Evolutionary conservation across 225 moss, liverwort and hornwort species (phyloP).

Genomic region (Climacium dendroides): DNA sequence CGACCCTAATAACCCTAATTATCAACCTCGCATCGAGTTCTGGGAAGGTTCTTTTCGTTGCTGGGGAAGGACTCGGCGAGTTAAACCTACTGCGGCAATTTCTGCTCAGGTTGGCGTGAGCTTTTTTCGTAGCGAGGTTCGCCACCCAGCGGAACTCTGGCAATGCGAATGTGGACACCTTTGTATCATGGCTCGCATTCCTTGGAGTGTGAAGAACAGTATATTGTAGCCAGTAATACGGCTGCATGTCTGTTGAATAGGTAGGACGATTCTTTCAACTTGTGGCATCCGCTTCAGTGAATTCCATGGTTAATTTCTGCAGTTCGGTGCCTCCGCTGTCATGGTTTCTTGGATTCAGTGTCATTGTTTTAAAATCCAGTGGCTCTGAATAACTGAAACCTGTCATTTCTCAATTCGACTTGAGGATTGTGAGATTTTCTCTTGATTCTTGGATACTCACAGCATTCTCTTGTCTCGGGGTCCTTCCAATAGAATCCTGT

Average conservation of each 20-base stretch:
- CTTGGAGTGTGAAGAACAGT: conserved; percentile 1
- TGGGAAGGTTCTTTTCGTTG: neutral
- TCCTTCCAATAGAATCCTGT: neutral
- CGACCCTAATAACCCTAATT: neutral
- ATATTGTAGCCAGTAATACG: neutral
- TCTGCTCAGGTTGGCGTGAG: neutral
- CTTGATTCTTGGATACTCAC: neutral
- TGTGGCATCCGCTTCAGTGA: conserved; percentile 2
- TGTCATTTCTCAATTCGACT: neutral
- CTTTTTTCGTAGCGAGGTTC: neutral
- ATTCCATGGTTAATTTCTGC: neutral
- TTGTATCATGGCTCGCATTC: conserved; percentile 16
- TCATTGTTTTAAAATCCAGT: neutral
- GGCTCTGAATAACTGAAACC: neutral
- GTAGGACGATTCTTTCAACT: conserved; percentile 2
- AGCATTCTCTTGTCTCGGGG: neutral
- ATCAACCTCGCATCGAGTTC: neutral
- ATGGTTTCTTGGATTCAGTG: neutral
- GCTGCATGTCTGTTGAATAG: neutral
- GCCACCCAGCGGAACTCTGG: neutral
- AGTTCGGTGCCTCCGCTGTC: neutral
- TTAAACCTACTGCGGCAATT: neutral
- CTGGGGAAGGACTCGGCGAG: neutral
- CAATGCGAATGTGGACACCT: neutral
- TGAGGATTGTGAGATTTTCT: neutral